Conservation (phyloP, 2,329 filamentous ascomycete species). For the Fusarium heterosporum region DNA sequence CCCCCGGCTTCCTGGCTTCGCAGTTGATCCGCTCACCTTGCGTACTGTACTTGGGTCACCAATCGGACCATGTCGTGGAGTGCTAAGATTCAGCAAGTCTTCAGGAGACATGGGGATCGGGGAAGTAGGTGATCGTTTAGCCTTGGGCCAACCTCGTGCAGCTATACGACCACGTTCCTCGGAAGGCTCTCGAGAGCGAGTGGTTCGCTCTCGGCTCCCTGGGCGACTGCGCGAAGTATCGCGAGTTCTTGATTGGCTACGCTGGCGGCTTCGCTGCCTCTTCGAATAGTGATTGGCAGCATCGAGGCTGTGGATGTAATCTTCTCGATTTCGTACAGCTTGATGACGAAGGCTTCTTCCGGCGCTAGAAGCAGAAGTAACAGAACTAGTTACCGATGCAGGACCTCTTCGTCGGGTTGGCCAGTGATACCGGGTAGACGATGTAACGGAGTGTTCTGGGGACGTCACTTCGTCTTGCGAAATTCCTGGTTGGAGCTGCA, state of each 20-base stretch:
- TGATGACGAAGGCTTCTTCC: slow-evolving; percentile 63
- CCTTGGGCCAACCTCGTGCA: slow-evolving; percentile 74
- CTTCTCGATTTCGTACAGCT: slow-evolving; percentile 73
- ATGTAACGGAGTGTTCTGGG: slow-evolving; percentile 65
- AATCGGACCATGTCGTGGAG: slow-evolving; percentile 52
- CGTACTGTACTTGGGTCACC: slow-evolving; percentile 59
- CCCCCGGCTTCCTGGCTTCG: slow-evolving; percentile 57
- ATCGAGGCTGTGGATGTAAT: slow-evolving; percentile 89
- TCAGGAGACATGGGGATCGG: slow-evolving; percentile 95
- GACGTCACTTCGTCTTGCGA: slow-evolving; percentile 66
- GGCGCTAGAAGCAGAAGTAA: slow-evolving; percentile 67
- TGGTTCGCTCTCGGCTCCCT: slow-evolving; percentile 61
- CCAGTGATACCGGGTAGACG: slow-evolving; percentile 67
- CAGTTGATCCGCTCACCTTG: slow-evolving; percentile 54
- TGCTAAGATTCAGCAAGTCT: slow-evolving; percentile 75
- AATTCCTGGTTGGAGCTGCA: slow-evolving; percentile 73
- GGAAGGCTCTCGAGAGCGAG: slow-evolving; percentile 70
- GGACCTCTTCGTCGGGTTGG: slow-evolving; percentile 65
- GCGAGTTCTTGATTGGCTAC: slow-evolving; percentile 60
- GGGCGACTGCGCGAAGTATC: slow-evolving; percentile 61
- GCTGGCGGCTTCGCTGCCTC: slow-evolving; percentile 67
- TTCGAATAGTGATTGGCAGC: slow-evolving; percentile 74
- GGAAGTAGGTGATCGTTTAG: slow-evolving; percentile 90
- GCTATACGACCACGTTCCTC: slow-evolving; percentile 76
- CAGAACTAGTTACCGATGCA: slow-evolving; percentile 67